A percentile compares a stretch with the other conserved stretches of the same genome.
phyloP scores from a whole-genome alignment of 345 rosid genomes.

The Kernera saxatilis region DNA sequence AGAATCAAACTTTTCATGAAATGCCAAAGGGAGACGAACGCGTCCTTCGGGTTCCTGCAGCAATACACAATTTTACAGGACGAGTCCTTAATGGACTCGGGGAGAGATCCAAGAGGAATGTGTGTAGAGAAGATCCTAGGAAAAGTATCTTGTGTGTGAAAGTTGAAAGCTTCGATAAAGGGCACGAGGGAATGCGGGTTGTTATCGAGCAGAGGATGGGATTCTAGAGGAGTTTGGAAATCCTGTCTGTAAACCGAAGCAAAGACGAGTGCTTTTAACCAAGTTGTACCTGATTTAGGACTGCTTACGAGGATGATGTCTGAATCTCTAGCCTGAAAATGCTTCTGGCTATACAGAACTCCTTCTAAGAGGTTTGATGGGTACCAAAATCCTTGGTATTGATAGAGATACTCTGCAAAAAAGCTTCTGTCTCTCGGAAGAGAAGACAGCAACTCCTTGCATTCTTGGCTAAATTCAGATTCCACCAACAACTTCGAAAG shows the following conservation, averaged over 20 bases:
- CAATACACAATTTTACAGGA: slow-evolving; percentile 49
- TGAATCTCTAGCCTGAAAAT: slow-evolving; percentile 38
- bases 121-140: slow-evolving; percentile 49
- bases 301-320: slow-evolving; percentile 45
- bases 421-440: slow-evolving; percentile 40
- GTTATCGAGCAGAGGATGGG: slow-evolving; percentile 42
- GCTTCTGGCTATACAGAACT: slow-evolving; percentile 36
- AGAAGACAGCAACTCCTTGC: slow-evolving; percentile 30
- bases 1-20: slow-evolving; percentile 36
- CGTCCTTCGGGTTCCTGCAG: slow-evolving; percentile 56
- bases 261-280: slow-evolving; percentile 48
- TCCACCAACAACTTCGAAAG: slow-evolving; percentile 35
- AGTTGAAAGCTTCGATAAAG: slow-evolving; percentile 35
- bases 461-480: slow-evolving; percentile 26
- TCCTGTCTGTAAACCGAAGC: slow-evolving; percentile 34
- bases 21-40: slow-evolving; percentile 55
- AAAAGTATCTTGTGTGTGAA: slow-evolving; percentile 23
- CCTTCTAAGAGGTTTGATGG: slow-evolving; percentile 34
- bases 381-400: slow-evolving; percentile 60
- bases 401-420: slow-evolving; percentile 31
- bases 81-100: slow-evolving; percentile 30
- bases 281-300: slow-evolving; percentile 62
- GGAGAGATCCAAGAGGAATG: slow-evolving; percentile 38
- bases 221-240: slow-evolving; percentile 10
- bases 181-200: slow-evolving; percentile 43